Percentiles rank a stretch among this genome's conserved stretches.
phyloP scores from a whole-genome alignment of 208 protist species.

The Acanthamoeba healyi region DNA sequence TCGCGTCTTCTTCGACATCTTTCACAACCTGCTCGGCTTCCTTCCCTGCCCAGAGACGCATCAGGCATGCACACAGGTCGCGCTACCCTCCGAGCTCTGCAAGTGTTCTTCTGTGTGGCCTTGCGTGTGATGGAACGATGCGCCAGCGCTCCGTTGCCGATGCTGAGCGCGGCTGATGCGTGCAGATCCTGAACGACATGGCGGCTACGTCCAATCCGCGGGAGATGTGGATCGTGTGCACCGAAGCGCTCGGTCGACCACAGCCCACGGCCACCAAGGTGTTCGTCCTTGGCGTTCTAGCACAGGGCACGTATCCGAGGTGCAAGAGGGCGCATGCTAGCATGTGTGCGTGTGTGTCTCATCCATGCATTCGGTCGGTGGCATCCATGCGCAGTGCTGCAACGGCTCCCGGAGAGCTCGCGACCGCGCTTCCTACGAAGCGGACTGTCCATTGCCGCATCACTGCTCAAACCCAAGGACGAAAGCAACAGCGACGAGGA shows the following conservation, averaged over 20 bases:
- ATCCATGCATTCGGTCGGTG: too few species aligned
- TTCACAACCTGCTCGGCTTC: slow-evolving; percentile 5
- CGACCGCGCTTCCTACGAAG: slow-evolving; percentile 6
- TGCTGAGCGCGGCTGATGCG: background rate
- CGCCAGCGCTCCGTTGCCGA: too few species aligned
- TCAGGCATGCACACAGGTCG: background rate
- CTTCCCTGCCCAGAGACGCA: background rate
- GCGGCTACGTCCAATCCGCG: slow-evolving; percentile 43
- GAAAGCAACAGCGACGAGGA: background rate
- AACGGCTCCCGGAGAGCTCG: background rate
- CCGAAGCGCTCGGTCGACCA: background rate
- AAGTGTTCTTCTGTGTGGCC: background rate
- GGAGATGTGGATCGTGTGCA: slow-evolving; percentile 47
- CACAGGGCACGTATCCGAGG: too few species aligned
- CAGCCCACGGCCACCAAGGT: slow-evolving; percentile 3
- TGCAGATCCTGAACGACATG: slow-evolving; percentile 15
- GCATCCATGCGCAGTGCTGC: background rate
- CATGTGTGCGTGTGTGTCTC: too few species aligned
- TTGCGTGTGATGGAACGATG: background rate
- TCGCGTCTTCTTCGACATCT: slow-evolving; percentile 38
- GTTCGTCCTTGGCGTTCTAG: background rate
- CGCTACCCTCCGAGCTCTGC: background rate
- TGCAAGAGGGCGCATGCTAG: too few species aligned
- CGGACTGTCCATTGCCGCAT: background rate
- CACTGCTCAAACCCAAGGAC: background rate